phyloP scores from a whole-genome alignment of 805 yeast species.

The Kuraishia borneana region DNA sequence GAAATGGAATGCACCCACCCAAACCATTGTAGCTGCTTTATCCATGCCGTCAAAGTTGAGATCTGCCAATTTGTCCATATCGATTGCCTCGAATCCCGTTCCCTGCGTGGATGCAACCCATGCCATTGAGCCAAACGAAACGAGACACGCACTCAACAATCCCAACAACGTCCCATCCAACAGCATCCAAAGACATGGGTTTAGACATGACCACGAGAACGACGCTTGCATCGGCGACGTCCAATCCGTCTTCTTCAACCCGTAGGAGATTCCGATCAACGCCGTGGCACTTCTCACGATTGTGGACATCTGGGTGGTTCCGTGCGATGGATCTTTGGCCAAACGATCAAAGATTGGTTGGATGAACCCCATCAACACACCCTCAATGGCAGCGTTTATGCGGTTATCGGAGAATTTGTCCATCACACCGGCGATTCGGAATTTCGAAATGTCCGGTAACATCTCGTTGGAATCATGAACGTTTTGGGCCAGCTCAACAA shows the following conservation, averaged over 20 bases:
- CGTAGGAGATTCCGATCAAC: slow-evolving; percentile 60
- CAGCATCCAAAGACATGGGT: slow-evolving; percentile 56
- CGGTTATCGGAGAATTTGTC: slow-evolving; percentile 18
- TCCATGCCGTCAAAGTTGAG: slow-evolving; percentile 7
- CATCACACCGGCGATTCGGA: slow-evolving; percentile 4
- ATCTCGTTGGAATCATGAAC: slow-evolving; percentile 26
- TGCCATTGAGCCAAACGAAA: slow-evolving; percentile 18
- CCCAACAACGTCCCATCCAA: slow-evolving; percentile 51
- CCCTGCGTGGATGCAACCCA: neutral
- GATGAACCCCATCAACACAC: slow-evolving; percentile 44
- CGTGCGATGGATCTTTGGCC: slow-evolving; percentile 1
- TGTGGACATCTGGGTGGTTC: slow-evolving; percentile 6
- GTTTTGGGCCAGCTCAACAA: slow-evolving; percentile 40
- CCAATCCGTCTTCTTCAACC: slow-evolving; percentile 64
- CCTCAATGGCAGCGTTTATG: slow-evolving; percentile 31
- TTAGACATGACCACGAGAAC: slow-evolving; percentile 48
- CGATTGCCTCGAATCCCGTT: slow-evolving; percentile 1
- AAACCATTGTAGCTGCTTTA: slow-evolving; percentile 30
- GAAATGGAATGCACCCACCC: slow-evolving; percentile 56
- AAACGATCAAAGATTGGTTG: slow-evolving; percentile 30
- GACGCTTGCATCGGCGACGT: slow-evolving; percentile 53
- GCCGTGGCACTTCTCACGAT: slow-evolving; percentile 39
- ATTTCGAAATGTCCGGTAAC: slow-evolving; percentile 15
- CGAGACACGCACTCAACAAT: slow-evolving; percentile 25
- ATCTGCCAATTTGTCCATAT: neutral